Percentiles rank a stretch among this genome's conserved stretches.
Evolutionary conservation across 139 green algal species (phyloP).

Genomic region (Dunaliella sp.): DNA sequence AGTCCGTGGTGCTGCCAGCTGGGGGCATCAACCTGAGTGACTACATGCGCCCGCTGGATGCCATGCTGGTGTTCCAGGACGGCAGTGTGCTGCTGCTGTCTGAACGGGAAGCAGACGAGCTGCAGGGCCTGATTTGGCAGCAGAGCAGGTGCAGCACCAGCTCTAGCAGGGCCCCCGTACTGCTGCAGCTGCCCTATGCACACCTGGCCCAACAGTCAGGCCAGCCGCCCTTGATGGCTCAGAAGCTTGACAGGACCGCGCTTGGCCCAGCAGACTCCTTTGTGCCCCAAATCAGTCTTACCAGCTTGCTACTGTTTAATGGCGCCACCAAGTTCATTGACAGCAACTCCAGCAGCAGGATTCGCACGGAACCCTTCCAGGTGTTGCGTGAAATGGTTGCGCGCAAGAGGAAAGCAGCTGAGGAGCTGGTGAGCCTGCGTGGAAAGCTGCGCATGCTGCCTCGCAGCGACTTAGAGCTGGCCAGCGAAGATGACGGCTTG

Average conservation of each 20-base stretch:
- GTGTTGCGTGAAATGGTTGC: slow-evolving; percentile 27
- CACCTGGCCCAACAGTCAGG: no score
- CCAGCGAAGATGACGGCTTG: neutral
- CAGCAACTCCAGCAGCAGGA: neutral
- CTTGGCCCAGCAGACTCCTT: neutral
- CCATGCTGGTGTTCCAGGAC: slow-evolving; percentile 35
- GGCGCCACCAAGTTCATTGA: slow-evolving; percentile 30
- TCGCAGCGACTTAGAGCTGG: neutral
- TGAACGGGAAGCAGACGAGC: slow-evolving; percentile 51
- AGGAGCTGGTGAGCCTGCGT: slow-evolving; percentile 19
- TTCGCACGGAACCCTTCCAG: neutral
- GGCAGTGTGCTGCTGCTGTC: slow-evolving; percentile 47
- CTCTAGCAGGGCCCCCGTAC: neutral
- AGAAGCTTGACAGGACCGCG: no score
- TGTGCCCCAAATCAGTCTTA: slow-evolving; percentile 5
- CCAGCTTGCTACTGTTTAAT: slow-evolving; percentile 40
- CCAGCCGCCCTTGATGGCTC: neutral
- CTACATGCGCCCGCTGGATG: slow-evolving; percentile 40
- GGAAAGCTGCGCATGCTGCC: neutral
- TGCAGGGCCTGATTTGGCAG: slow-evolving; percentile 17
- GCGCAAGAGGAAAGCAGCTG: slow-evolving; percentile 20
- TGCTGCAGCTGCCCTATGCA: neutral
- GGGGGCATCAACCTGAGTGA: neutral
- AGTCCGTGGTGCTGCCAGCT: neutral
- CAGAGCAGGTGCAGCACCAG: neutral